Percentiles rank a stretch among this genome's conserved stretches.
These are phyloP conservation scores for Auricularia sp. DNA, from an alignment of 768 basidiomycete genomes.

Conservation along the genomic window DNA sequence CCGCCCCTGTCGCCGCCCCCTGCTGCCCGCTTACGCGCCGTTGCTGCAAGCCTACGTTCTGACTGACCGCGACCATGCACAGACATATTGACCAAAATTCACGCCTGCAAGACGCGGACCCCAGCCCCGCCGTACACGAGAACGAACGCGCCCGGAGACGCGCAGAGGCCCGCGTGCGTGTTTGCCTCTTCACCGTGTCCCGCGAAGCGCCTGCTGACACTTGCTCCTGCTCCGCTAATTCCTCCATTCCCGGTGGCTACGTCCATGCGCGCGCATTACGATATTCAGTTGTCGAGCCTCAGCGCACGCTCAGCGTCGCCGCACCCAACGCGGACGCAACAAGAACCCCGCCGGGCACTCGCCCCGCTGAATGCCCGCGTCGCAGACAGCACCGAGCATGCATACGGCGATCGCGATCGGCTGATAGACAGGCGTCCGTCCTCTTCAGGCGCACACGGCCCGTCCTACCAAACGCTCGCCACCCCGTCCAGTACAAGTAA, in stretches of 20 bases:
- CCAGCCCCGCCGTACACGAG: not conserved
- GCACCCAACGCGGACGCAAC: not conserved
- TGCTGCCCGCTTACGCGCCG: no score
- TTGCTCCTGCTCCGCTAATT: not conserved
- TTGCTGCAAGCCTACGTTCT: not conserved
- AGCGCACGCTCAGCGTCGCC: not conserved
- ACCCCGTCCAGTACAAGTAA: not conserved
- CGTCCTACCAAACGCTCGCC: not conserved
- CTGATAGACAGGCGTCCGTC: not conserved
- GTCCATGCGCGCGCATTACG: not conserved
- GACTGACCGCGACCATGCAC: not conserved
- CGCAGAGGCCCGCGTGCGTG: not conserved
- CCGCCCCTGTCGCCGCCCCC: not conserved
- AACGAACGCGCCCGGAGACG: not conserved
- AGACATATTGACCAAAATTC: not conserved
- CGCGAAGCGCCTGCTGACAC: not conserved
- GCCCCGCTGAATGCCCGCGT: not conserved
- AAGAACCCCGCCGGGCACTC: not conserved
- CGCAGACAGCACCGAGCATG: not conserved
- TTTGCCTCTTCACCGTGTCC: not conserved
- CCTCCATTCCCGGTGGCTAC: not conserved
- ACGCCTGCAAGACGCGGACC: not conserved
- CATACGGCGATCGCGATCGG: not conserved
- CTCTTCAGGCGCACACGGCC: not conserved
- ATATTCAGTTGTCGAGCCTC: not conserved